Evolutionary conservation across 495 filamentous ascomycete species (phyloP).

Genomic region (Lasiosphaeris hirsuta): DNA sequence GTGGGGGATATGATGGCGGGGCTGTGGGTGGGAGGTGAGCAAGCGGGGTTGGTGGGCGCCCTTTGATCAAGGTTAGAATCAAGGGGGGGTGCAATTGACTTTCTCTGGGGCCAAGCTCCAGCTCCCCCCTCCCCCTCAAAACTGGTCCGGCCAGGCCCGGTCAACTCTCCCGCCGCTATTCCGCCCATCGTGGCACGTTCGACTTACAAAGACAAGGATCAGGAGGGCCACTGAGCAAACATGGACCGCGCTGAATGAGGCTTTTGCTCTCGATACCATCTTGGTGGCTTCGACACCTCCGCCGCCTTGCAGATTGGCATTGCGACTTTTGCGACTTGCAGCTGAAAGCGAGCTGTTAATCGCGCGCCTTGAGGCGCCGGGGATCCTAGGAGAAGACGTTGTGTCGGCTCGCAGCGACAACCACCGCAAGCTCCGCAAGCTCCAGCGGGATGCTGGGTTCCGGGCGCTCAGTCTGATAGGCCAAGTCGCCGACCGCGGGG

Average conservation of each 20-base stretch:
- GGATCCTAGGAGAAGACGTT: conserved; percentile 24
- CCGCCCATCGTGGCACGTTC: too few species aligned
- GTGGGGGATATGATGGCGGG: conserved; percentile 8
- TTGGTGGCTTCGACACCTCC: neutral
- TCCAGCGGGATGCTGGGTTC: conserved; percentile 6
- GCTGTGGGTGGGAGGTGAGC: conserved; percentile 2
- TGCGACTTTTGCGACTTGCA: conserved; percentile 3
- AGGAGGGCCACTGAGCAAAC: conserved; percentile 42
- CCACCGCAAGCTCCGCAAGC: conserved; percentile 7
- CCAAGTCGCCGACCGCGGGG: conserved; percentile 13
- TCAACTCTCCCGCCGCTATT: too few species aligned
- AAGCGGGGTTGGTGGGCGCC: conserved; percentile 8
- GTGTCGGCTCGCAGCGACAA: conserved; percentile 21
- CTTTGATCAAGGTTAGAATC: conserved; percentile 18
- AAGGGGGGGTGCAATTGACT: neutral
- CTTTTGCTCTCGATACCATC: neutral
- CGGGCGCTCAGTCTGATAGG: conserved; percentile 15
- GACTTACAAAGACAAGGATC: conserved; percentile 47
- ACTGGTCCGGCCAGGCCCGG: neutral
- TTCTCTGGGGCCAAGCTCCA: neutral
- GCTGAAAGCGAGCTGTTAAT: conserved; percentile 17
- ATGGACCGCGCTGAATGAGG: conserved; percentile 28
- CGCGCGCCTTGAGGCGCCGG: conserved; percentile 19
- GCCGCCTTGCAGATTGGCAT: conserved; percentile 4
- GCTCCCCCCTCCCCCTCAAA: neutral